Percentiles rank a stretch among this genome's conserved stretches.
Evolutionary conservation across 768 basidiomycete species (phyloP).

Genomic region (Lactarius pseudohatsudake): DNA sequence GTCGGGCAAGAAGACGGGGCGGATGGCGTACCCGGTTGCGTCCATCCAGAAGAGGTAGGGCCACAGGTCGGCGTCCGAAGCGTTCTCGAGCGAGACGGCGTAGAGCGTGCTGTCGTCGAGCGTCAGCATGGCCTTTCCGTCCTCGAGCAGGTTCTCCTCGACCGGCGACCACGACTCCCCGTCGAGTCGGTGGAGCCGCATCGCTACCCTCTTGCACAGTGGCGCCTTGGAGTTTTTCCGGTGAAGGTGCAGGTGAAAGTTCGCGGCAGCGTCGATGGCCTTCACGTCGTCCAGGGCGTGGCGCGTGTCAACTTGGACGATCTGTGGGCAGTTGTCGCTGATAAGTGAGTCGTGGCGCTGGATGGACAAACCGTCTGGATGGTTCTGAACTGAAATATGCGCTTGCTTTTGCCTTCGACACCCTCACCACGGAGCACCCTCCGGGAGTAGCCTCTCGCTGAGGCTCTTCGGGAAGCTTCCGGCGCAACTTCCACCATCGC

Average conservation of each 20-base stretch:
- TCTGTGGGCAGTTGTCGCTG: constrained; percentile 38
- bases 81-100: constrained; percentile 49
- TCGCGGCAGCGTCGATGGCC: constrained; percentile 53
- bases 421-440: constrained; percentile 48
- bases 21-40: constrained; percentile 52
- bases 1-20: constrained; percentile 54
- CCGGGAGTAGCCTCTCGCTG: constrained; percentile 39
- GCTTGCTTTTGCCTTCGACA: constrained; percentile 45
- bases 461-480: constrained; percentile 38
- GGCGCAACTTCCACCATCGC: constrained; percentile 46
- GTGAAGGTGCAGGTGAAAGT: constrained; percentile 58
- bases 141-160: constrained; percentile 47
- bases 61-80: constrained; percentile 55
- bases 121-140: constrained; percentile 50
- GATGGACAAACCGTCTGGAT: constrained; percentile 42
- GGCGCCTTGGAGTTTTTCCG: constrained; percentile 50
- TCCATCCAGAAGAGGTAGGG: constrained; percentile 65
- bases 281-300: constrained; percentile 39
- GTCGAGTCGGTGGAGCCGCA: constrained; percentile 55
- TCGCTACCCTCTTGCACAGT: constrained; percentile 46
- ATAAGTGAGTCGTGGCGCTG: constrained; percentile 48
- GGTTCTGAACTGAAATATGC: constrained; percentile 51
- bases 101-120: constrained; percentile 46
- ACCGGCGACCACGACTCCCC: constrained; percentile 43
- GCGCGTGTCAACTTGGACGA: constrained; percentile 41